A percentile compares a stretch with the other conserved stretches of the same genome.
Evolutionary conservation across 2,329 filamentous ascomycete genomes (phyloP).

Genomic region (Sclerotinia nivalis): DNA sequence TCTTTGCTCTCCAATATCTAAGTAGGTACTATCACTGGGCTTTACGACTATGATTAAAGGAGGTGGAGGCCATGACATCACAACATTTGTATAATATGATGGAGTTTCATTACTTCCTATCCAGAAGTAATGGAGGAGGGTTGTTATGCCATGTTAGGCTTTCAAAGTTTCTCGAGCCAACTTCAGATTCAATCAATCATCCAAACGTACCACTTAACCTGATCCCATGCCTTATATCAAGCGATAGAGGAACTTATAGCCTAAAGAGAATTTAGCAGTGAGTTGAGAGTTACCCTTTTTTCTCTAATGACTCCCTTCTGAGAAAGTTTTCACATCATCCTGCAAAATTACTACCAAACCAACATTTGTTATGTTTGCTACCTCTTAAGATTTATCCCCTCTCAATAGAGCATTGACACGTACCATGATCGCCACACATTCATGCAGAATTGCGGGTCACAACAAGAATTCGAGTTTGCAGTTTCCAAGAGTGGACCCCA

Average conservation of each 20-base stretch:
- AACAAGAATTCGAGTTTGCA: not conserved
- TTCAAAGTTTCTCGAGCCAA: not conserved
- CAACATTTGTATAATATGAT: not conserved
- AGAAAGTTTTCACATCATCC: not conserved
- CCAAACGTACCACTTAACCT: not conserved
- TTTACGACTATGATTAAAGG: not conserved
- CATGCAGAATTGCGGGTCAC: slow-evolving; percentile 14
- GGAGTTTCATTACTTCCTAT: not conserved
- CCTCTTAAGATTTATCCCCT: not conserved
- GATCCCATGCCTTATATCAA: not conserved
- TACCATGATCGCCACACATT: not conserved
- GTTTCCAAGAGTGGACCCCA: not conserved
- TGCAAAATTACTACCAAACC: not conserved
- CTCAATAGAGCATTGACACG: slow-evolving; percentile 13
- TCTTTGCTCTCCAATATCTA: not conserved
- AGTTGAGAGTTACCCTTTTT: not conserved
- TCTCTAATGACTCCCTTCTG: not conserved
- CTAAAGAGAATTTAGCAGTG: not conserved
- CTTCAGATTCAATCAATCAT: not conserved
- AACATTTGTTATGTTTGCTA: not conserved
- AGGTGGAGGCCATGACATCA: not conserved
- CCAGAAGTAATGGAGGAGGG: not conserved
- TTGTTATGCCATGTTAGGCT: not conserved
- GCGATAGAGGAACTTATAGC: not conserved
- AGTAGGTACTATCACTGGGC: not conserved